These are phyloP conservation scores for Schoenoplectus triqueter DNA, from an alignment of 202 grass and related monocot genomes.

Conservation along the genomic window DNA sequence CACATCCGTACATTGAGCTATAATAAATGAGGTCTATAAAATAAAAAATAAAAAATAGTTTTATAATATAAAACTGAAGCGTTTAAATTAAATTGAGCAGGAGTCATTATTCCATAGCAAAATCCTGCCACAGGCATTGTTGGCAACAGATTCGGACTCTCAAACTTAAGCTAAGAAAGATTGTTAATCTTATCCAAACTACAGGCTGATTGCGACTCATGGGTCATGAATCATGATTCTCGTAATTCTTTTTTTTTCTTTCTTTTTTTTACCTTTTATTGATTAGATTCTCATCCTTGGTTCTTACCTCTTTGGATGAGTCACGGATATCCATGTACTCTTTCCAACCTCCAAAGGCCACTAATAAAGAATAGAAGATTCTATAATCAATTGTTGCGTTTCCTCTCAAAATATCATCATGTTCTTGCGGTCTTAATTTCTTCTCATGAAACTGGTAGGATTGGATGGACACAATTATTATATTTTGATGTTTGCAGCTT, in stretches of 20 bases:
- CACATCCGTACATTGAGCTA: too few species aligned
- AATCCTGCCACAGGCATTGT: too few species aligned
- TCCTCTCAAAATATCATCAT: constrained; percentile 14
- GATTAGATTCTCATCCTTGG: not conserved
- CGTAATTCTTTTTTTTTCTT: too few species aligned
- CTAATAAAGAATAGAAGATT: constrained; percentile 7
- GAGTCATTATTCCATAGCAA: too few species aligned
- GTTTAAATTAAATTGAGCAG: too few species aligned
- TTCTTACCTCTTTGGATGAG: not conserved
- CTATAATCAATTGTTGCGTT: not conserved
- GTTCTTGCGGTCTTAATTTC: not conserved
- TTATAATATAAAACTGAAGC: too few species aligned
- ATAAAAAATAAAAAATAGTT: too few species aligned
- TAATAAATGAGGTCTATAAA: too few species aligned
- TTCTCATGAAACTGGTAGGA: not conserved
- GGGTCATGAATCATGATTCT: not conserved
- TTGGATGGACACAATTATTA: not conserved
- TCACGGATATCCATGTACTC: not conserved
- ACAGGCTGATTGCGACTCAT: constrained; percentile 6
- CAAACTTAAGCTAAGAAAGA: not conserved
- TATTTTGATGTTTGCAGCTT: constrained; percentile 1
- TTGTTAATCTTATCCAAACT: constrained; percentile 32
- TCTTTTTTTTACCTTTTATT: not conserved
- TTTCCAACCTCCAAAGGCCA: constrained; percentile 22
- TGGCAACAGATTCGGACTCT: too few species aligned